Conservation (phyloP, 371 early-diverging fungal species). For the Mucor indicus region DNA sequence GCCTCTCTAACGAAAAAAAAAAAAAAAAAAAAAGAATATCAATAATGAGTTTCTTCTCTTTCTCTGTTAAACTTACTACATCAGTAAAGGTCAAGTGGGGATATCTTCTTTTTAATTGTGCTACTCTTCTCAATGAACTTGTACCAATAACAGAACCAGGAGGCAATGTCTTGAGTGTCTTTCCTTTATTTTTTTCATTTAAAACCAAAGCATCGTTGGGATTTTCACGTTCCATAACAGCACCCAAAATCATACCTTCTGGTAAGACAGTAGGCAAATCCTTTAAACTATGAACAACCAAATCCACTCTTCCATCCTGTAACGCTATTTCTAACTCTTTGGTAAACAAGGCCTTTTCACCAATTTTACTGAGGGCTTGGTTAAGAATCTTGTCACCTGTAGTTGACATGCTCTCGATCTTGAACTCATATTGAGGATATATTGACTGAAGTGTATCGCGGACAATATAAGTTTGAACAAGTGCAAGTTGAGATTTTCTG, state of each 20-base stretch:
- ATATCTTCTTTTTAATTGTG: slow-evolving; percentile 78
- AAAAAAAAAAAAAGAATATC: slow-evolving; percentile 4
- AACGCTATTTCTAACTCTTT: slow-evolving; percentile 90
- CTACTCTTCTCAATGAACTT: slow-evolving; percentile 83
- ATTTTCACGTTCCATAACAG: slow-evolving; percentile 82
- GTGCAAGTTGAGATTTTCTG: slow-evolving; percentile 88
- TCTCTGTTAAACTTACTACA: slow-evolving; percentile 55
- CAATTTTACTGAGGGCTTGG: slow-evolving; percentile 87
- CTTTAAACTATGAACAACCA: slow-evolving; percentile 94
- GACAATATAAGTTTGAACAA: slow-evolving; percentile 84
- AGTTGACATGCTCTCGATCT: slow-evolving; percentile 77
- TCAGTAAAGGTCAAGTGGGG: slow-evolving; percentile 79
- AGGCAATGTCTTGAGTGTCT: slow-evolving; percentile 65
- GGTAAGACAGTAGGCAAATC: slow-evolving; percentile 92
- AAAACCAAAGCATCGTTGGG: slow-evolving; percentile 87
- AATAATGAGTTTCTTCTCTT: neutral
- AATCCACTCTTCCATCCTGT: slow-evolving; percentile 66
- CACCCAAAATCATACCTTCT: slow-evolving; percentile 79
- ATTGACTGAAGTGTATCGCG: slow-evolving; percentile 48
- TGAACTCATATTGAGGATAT: slow-evolving; percentile 49
- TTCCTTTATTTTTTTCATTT: slow-evolving; percentile 22
- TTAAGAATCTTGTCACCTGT: slow-evolving; percentile 86
- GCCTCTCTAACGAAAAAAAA: slow-evolving; percentile 27
- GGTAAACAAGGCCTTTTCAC: slow-evolving; percentile 91
- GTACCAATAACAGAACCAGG: slow-evolving; percentile 86